Conservation (phyloP, 805 yeast genomes). For the Tetrapisispora fleetii region DNA sequence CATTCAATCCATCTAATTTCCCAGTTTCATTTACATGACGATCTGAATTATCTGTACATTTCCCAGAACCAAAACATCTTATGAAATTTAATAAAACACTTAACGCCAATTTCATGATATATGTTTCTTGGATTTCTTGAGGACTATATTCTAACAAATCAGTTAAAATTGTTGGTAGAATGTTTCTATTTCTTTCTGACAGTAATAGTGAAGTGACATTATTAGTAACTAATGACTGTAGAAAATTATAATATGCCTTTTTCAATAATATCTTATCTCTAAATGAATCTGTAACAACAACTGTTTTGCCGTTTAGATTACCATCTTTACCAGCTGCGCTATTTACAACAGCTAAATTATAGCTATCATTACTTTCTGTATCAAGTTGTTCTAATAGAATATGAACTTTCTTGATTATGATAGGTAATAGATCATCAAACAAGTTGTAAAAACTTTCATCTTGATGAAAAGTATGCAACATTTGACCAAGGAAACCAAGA, state of each 20-base stretch:
- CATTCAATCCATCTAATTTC: constrained; percentile 60
- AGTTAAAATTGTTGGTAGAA: constrained; percentile 50
- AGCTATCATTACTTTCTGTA: constrained; percentile 25
- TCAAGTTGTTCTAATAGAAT: constrained; percentile 35
- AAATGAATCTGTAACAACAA: constrained; percentile 47
- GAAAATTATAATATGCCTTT: constrained; percentile 56
- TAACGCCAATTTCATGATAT: constrained; percentile 59
- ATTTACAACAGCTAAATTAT: constrained; percentile 4
- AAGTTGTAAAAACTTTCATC: constrained; percentile 63
- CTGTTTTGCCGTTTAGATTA: constrained; percentile 14
- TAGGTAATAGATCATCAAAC: constrained; percentile 61
- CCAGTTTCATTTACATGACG: constrained; percentile 34
- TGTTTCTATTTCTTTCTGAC: constrained; percentile 52
- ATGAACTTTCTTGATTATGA: constrained; percentile 60
- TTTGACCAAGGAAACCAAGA: constrained; percentile 77
- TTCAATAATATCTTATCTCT: constrained; percentile 60
- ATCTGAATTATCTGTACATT: constrained; percentile 53
- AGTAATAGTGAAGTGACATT: constrained; percentile 70
- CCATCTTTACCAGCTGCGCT: not conserved
- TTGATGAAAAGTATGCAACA: constrained; percentile 64
- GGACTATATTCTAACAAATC: constrained; percentile 53
- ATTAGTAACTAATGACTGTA: constrained; percentile 65
- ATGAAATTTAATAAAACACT: constrained; percentile 57
- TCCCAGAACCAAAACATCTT: constrained; percentile 57
- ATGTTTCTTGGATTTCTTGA: constrained; percentile 50